Base-by-base conservation (phyloP, 306 rosid genomes). In the Vicia sativa region DNA sequence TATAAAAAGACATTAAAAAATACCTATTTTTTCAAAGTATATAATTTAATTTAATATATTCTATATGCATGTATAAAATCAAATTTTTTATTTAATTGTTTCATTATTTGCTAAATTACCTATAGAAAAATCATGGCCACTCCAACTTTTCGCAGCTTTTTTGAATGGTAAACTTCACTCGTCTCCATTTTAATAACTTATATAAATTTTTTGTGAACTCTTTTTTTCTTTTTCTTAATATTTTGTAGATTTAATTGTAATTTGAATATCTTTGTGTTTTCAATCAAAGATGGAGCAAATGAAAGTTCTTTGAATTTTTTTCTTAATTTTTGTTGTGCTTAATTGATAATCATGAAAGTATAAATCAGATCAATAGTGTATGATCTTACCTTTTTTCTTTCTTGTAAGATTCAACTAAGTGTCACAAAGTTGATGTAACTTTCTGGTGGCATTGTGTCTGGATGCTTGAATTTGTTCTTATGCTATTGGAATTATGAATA, bases 121-220 rank as follows among this genome's bases (percentile, higher is more conserved):
- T 38, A 11, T 10, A 58, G 53, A 67, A 44, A 73, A 70, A 67
- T 37, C 34, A 74, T 80, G 82, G 19, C 59, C 55, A 18, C 13
- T 58, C 37, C 21, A 44, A 39, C 75, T 63, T 68, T 71, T 70
- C 63, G 72, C 73, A 60, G 79, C 53, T 62, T 78, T 67, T 79
- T 66, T 84, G 61, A 65, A 69, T 37, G 84, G 85, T 81, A 83
- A 21, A 70, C 70, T 59, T 25, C 38, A 28, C 5, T 34, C 23
- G 65, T 72, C 68, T 70, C 56, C 62, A 39, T 56, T 77, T 34
- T 15, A 1, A 25, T 6, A 4, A 57, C 34, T 58, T 60, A 37
- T 61, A 10, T 48, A 60, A 12, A 63, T 69, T 16, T 5, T 65
- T 58, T 57, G 9, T n/a, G 19, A 68, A 11, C 25, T 66, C 0